Percentiles rank a stretch among this genome's conserved stretches.
Evolutionary conservation across 1,284 basidiomycete species (phyloP).

Genomic region (Kwoniella shivajii): DNA sequence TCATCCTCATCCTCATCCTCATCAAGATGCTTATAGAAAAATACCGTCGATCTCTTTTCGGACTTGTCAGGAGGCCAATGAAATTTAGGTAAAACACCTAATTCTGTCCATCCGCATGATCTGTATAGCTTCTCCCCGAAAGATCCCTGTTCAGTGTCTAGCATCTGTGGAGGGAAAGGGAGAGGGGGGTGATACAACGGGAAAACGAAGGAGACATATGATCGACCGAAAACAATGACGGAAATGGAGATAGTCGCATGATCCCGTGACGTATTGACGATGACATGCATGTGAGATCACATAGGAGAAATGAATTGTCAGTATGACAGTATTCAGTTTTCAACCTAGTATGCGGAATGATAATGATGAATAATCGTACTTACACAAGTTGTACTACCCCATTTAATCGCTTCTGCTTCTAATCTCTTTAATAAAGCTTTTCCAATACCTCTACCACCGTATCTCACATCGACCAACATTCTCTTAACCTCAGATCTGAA

Average conservation of each 20-base stretch:
- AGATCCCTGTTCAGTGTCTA: constrained; percentile 3
- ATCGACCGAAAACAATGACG: no score
- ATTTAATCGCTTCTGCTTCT: constrained; percentile 1
- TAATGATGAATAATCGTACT: neutral
- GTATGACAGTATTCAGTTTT: no score
- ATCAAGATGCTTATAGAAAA: constrained; percentile 4
- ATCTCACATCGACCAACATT: constrained; percentile 20
- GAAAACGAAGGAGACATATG: no score
- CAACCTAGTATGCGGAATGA: no score
- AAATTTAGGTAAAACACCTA: constrained; percentile 2
- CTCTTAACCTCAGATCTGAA: constrained; percentile 22
- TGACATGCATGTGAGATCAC: neutral
- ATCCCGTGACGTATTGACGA: no score
- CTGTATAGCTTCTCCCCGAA: constrained; percentile 3
- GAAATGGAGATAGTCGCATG: no score
- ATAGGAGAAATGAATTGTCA: no score
- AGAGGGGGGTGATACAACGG: no score
- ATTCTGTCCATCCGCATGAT: constrained; percentile 3
- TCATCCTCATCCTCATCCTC: neutral
- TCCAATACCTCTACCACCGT: constrained; percentile 7
- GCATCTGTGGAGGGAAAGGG: neutral
- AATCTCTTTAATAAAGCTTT: neutral
- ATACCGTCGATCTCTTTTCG: constrained; percentile 2
- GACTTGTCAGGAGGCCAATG: constrained; percentile 9
- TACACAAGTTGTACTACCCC: constrained; percentile 7